Conservation (phyloP, 371 early-diverging fungal species). For the Actinomortierella ambigua region DNA sequence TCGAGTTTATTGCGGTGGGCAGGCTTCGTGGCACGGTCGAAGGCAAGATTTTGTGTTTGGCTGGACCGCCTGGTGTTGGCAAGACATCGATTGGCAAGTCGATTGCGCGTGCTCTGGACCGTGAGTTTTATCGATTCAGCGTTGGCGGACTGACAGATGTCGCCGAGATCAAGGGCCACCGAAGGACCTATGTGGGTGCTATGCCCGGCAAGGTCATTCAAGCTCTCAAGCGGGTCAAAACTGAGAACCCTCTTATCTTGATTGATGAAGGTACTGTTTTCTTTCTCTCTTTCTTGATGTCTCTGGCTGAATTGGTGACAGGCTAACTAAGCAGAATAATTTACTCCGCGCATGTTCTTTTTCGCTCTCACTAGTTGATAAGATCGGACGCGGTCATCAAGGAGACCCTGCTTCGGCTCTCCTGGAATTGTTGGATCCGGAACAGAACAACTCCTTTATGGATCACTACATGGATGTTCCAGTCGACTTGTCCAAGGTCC, state of each 20-base stretch:
- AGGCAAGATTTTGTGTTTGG: constrained; percentile 95
- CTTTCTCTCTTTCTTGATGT: constrained; percentile 40
- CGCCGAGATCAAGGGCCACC: constrained; percentile 98
- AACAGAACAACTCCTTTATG: constrained; percentile 94
- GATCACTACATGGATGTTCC: constrained; percentile 99
- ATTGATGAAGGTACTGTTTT: constrained; percentile 82
- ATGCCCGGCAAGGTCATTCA: constrained; percentile 99
- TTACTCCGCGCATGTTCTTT: constrained; percentile 2
- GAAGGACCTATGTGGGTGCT: constrained; percentile 98
- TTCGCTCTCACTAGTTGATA: constrained; percentile 70
- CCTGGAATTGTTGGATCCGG: constrained; percentile 95
- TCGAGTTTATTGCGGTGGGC: constrained; percentile 98
- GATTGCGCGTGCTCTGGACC: constrained; percentile 91
- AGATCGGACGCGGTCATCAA: constrained; percentile 95
- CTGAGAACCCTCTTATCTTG: constrained; percentile 95
- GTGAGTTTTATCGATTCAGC: constrained; percentile 95
- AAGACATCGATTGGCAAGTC: constrained; percentile 98
- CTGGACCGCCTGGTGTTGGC: constrained; percentile 97
- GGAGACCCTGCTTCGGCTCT: constrained; percentile 97
- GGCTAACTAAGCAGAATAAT: constrained; percentile 11
- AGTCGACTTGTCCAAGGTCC: constrained; percentile 92
- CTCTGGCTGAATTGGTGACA: constrained; percentile 12
- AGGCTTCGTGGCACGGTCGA: constrained; percentile 93
- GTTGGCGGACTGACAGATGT: constrained; percentile 98
- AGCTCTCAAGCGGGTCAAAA: constrained; percentile 96